Conservation (phyloP, 176 grass and related monocot species). For the barley (Hordeum vulgare) region DNA sequence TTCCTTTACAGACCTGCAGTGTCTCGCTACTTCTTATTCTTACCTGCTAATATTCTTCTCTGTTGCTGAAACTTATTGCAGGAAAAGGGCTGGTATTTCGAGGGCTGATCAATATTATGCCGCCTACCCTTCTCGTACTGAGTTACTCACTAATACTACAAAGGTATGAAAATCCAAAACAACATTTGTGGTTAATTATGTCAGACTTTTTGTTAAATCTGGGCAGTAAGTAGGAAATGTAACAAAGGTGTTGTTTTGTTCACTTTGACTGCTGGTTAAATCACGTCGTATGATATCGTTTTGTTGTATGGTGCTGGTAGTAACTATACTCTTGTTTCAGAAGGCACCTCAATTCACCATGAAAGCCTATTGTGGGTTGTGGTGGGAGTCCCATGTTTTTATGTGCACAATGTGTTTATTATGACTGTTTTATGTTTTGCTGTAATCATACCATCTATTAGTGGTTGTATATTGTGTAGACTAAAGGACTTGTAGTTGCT, state of each 20-base stretch:
- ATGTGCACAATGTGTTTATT: neutral
- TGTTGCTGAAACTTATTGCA: neutral
- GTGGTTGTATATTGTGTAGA: too few species aligned
- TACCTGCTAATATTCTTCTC: neutral
- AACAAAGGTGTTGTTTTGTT: neutral
- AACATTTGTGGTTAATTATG: neutral
- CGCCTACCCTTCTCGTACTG: slow-evolving; percentile 69
- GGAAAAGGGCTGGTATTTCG: slow-evolving; percentile 87
- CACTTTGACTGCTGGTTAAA: too few species aligned
- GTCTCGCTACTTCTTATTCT: slow-evolving; percentile 8
- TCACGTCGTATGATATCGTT: neutral
- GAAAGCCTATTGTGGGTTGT: neutral
- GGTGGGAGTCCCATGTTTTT: neutral
- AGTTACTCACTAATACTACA: slow-evolving; percentile 72
- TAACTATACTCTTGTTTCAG: neutral
- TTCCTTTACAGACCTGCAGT: neutral
- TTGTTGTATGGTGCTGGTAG: neutral
- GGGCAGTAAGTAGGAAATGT: neutral
- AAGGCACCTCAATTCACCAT: neutral
- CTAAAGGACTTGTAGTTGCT: neutral
- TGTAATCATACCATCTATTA: too few species aligned
- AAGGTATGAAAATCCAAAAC: slow-evolving; percentile 51
- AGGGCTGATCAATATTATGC: slow-evolving; percentile 80
- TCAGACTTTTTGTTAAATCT: neutral
- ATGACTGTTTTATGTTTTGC: neutral